phyloP scores from a whole-genome alignment of 352 stramenopile genomes.

The Globisporangium rhizosaccharum region DNA sequence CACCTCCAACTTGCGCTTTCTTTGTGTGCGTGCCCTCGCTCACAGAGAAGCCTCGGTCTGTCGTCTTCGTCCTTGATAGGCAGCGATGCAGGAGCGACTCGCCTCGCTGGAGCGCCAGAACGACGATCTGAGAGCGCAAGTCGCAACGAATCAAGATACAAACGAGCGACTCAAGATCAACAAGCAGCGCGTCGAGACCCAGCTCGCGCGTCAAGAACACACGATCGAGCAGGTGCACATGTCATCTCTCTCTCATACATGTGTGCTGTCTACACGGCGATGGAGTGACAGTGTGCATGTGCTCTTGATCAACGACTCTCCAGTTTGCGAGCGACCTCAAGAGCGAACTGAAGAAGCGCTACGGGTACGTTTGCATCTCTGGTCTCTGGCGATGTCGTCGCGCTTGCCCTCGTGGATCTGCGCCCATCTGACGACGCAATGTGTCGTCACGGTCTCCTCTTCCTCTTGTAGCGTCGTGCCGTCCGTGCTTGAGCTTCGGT shows the following conservation, averaged over 20 bases:
- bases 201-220: slow-evolving; percentile 3
- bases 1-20: background rate
- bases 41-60: background rate
- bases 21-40: background rate
- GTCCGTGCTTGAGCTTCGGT: slow-evolving; percentile 41
- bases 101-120: slow-evolving; percentile 23
- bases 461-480: slow-evolving; percentile 30
- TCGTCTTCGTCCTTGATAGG: slow-evolving; percentile 7
- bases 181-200: background rate
- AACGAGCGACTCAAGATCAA: slow-evolving; percentile 6
- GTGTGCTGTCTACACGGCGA: too few species aligned
- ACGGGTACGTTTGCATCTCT: slow-evolving; percentile 31
- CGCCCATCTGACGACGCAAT: background rate
- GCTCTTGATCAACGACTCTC: background rate
- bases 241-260: background rate
- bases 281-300: background rate
- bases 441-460: background rate
- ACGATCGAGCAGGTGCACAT: slow-evolving; percentile 10
- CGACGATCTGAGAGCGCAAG: slow-evolving; percentile 13
- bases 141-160: slow-evolving; percentile 16
- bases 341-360: slow-evolving; percentile 43
- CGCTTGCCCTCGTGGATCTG: background rate
- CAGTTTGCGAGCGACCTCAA: slow-evolving; percentile 54
- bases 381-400: too few species aligned
- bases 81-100: slow-evolving; percentile 18